A percentile compares a stretch with the other conserved stretches of the same genome.
phyloP scores from a whole-genome alignment of 148 eudicot genomes.

The Mesembryanthemum crystallinum region DNA sequence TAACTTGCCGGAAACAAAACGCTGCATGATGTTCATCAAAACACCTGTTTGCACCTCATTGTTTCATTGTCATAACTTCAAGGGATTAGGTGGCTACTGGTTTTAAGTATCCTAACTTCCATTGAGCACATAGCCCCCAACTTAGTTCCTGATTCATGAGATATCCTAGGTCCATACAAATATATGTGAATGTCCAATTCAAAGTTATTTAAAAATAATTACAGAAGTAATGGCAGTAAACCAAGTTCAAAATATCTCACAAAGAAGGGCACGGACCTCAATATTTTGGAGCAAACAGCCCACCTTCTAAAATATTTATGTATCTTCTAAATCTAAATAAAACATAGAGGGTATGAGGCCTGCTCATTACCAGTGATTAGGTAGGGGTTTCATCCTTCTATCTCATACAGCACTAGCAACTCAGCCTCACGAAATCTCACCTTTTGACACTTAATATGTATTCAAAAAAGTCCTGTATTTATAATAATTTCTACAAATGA shows the following conservation, averaged over 20 bases:
- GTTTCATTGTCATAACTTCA: not conserved
- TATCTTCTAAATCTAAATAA: not conserved
- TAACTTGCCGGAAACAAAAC: not conserved
- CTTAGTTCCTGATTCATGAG: not conserved
- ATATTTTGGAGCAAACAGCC: not conserved
- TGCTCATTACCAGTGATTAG: no score
- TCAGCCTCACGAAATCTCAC: not conserved
- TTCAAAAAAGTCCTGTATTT: not conserved
- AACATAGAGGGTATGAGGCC: not conserved
- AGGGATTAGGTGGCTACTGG: not conserved
- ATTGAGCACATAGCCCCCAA: not conserved
- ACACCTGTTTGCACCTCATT: not conserved
- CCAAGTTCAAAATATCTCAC: not conserved
- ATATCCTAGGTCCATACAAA: not conserved
- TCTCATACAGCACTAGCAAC: not conserved
- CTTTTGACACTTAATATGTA: not conserved
- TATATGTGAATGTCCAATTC: not conserved
- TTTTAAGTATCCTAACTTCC: not conserved
- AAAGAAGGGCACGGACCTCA: not conserved
- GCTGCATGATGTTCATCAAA: not conserved
- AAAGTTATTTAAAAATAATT: not conserved
- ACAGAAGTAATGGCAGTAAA: not conserved
- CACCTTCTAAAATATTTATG: not conserved
- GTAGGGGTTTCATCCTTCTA: not conserved
- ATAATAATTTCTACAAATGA: not conserved